Percentiles rank a stretch among this genome's conserved stretches.
phyloP scores from a whole-genome alignment of 148 eudicot species.

The Arctostaphylos glauca region DNA sequence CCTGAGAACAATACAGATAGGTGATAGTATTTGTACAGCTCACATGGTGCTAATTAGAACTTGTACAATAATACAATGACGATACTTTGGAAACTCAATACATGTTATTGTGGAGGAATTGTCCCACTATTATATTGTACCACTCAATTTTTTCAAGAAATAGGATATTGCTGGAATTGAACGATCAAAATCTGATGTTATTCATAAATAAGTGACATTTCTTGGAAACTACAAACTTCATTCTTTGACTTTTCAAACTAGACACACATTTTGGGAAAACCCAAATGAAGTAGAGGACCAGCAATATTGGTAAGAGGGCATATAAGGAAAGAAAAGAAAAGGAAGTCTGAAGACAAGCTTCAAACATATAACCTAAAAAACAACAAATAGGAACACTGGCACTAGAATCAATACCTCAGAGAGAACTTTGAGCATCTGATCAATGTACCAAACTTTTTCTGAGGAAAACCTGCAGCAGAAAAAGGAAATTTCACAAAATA shows the following conservation, averaged over 20 bases:
- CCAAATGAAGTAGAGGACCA: too few relatives aligned
- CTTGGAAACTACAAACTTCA: background rate
- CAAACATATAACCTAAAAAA: slow-evolving; percentile 9
- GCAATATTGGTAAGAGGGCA: background rate
- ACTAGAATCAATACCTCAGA: slow-evolving; percentile 61
- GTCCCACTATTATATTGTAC: background rate
- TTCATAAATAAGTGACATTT: background rate
- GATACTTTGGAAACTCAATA: background rate
- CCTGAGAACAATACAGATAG: background rate
- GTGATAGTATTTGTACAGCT: background rate
- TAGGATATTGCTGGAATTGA: background rate
- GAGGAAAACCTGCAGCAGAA: slow-evolving; percentile 69
- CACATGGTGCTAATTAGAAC: background rate
- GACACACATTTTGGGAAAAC: background rate
- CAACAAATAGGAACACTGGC: background rate
- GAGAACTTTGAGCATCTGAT: slow-evolving; percentile 99
- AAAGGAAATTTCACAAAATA: background rate
- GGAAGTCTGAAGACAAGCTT: slow-evolving; percentile 14
- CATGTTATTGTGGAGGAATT: background rate
- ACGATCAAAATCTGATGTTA: background rate
- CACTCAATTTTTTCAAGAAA: background rate
- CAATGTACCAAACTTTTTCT: slow-evolving; percentile 93
- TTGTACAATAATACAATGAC: background rate
- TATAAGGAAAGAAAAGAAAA: background rate
- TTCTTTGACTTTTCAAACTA: background rate